Evolutionary conservation across 495 filamentous ascomycete genomes (phyloP), one percentile per base, ranked within the genome.

Genomic region (Hypoxylon fragiforme): DNA sequence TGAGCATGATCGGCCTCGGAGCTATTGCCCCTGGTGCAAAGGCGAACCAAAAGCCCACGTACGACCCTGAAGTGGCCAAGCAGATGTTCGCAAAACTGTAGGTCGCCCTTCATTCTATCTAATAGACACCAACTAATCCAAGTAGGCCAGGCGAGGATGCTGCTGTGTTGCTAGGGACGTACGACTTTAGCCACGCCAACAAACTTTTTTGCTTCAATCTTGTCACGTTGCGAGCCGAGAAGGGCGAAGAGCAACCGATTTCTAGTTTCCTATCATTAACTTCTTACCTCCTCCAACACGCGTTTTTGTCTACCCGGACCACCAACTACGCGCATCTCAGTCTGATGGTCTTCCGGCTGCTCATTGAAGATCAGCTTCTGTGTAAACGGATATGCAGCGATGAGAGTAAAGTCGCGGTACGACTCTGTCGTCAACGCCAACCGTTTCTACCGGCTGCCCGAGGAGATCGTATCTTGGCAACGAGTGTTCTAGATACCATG

Each of bases 171-270:
- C 75, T 98, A 16, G 84, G 90, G 12, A 87, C 88, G 0, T 97
- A 97, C 68, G 95, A 97, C 64, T 97, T 97, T 70, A 85, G 83
- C 18, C 87, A 92, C 70, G 85, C 92, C 9, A 98, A 97, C 77
- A 97, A 96, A 71, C 79, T 97, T 15, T 97, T 97, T 70, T 92
- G 89, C 70, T 86, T 86, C 62, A 92, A 87, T 60, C 70, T 98
- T 28, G 81, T 96, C 42, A 82, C 84, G 8, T 67, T 83, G 16
- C 62, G 82, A 1, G 80, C 85, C 24, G 77, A 81, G 24, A 88
- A 88, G 63, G 81, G 78, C 30, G 76, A 85, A 39, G 85, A 95
- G 62, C 77, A 86, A 1, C 89, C 94, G 0, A 86, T 98, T 50
- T 82, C 85, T 13, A 80, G 81, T 57, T 95, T 94, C 68, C 75